Evolutionary conservation across 805 yeast genomes (phyloP).

Genomic region (Candida manassasensis): DNA sequence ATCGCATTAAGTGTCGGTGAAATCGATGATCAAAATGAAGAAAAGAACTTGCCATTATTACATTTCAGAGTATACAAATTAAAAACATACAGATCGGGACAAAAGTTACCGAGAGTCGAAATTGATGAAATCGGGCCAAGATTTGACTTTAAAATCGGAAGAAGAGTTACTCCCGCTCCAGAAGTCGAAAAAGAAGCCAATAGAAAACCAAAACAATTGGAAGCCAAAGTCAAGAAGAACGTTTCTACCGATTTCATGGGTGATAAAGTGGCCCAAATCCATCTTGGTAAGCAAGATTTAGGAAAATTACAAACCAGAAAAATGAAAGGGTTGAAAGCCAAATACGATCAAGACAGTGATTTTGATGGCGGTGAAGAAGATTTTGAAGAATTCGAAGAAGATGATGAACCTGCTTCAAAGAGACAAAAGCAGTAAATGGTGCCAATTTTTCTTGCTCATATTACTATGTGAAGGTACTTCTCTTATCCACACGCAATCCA

Average conservation of each 20-base stretch:
- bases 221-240: constrained; percentile 82
- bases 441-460: too few relatives aligned
- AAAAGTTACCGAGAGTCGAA: constrained; percentile 90
- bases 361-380: constrained; percentile 48
- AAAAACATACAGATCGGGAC: constrained; percentile 76
- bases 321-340: constrained; percentile 94
- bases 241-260: constrained; percentile 85
- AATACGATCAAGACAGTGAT: constrained; percentile 71
- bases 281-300: constrained; percentile 93
- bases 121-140: constrained; percentile 94
- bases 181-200: constrained; percentile 89
- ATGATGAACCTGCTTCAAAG: constrained; percentile 25
- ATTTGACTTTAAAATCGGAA: constrained; percentile 86
- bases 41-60: constrained; percentile 71
- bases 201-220: constrained; percentile 75
- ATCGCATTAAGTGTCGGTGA: constrained; percentile 75
- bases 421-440: constrained; percentile 24
- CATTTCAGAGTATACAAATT: constrained; percentile 88
- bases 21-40: constrained; percentile 75
- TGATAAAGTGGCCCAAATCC: constrained; percentile 94
- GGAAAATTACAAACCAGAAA: constrained; percentile 89
- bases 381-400: constrained; percentile 7
- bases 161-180: constrained; percentile 75
- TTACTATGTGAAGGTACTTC: too few relatives aligned
- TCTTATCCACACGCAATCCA: too few relatives aligned